Base-by-base conservation (phyloP, 768 basidiomycete species). In the Amanita inopinata region DNA sequence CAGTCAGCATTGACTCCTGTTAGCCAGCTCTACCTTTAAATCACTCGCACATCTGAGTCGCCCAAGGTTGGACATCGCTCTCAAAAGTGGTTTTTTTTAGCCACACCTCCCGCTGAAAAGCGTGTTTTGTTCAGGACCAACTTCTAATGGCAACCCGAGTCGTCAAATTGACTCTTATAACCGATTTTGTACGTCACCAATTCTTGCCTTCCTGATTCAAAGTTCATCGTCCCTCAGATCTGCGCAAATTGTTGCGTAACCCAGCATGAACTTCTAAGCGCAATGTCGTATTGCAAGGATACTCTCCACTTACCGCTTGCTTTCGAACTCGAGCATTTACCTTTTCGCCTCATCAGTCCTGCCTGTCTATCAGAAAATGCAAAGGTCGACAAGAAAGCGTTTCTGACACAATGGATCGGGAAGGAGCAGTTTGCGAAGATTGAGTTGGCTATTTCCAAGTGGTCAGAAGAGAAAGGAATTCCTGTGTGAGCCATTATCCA, bases 391-490 rank as follows among this genome's bases (percentile, higher is more conserved):
- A 69, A 64, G 47, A 45, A 53, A 14, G 62, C 66, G 5, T 75
- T 70, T 51, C 61, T 71, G 46, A 45, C 50, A 12, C 65, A 64
- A 19, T 68, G 70, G 27, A 64, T 78, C 32, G 80, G 80, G n/a
- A 63, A 64, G 49, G 76, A 76, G 33, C 61, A 61, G 34, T 71
- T 69, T 33, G 51, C 54, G 18, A 61, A 59, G 24, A 56, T 76
- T 31, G 57, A 69, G 27, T 57, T 57, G 32, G 59, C 62, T 27
- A 66, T 82, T 20, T 53, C 61, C 17, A 73, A 71, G 43, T 77
- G 74, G 64, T 71, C 68, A 1, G 62, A 67, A 25, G 71, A 76
- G 53, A 71, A 77, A 42, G 75, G 73, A 1, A 69, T 79, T 38
- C 67, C 73, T 25, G 62, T 79, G 78, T 82, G 58, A 51, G 74